phyloP scores from a whole-genome alignment of 306 rosid genomes.

The Prunus fruticosa region DNA sequence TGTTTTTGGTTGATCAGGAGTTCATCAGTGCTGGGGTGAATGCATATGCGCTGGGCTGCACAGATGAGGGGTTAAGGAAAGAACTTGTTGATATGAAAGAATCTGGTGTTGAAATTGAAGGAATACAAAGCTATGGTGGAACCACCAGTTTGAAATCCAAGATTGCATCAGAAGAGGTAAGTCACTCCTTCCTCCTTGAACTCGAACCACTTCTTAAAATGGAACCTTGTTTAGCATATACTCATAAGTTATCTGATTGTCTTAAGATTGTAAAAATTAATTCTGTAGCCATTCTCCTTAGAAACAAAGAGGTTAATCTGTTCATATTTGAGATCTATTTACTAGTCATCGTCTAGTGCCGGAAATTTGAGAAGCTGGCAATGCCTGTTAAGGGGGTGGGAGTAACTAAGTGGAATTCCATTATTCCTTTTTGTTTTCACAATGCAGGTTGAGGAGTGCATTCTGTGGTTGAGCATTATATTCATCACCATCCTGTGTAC shows the following conservation, averaged over 20 bases:
- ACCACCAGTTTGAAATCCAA: conserved; percentile 81
- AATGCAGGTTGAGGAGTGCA: conserved; percentile 87
- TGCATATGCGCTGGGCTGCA: conserved; percentile 97
- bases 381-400: neutral
- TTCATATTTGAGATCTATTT: neutral
- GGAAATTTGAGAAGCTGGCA: neutral
- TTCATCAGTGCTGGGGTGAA: conserved; percentile 95
- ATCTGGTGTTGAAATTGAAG: conserved; percentile 73
- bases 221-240: neutral
- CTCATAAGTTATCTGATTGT: neutral
- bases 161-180: conserved; percentile 75
- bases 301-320: neutral
- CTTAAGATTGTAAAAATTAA: neutral
- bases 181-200: conserved; percentile 4
- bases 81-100: conserved; percentile 80
- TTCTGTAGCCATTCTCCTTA: neutral
- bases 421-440: conserved; percentile 8
- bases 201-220: neutral
- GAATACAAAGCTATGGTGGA: conserved; percentile 77
- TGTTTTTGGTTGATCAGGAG: conserved; percentile 54
- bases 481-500: conserved; percentile 95
- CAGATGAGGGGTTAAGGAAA: conserved; percentile 87
- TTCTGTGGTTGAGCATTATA: conserved; percentile 88
- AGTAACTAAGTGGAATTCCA: neutral
- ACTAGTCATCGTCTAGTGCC: neutral